A percentile compares a stretch with the other conserved stretches of the same genome.
Evolutionary conservation across 768 basidiomycete genomes (phyloP).

Genomic region (Termitomyces sp.): DNA sequence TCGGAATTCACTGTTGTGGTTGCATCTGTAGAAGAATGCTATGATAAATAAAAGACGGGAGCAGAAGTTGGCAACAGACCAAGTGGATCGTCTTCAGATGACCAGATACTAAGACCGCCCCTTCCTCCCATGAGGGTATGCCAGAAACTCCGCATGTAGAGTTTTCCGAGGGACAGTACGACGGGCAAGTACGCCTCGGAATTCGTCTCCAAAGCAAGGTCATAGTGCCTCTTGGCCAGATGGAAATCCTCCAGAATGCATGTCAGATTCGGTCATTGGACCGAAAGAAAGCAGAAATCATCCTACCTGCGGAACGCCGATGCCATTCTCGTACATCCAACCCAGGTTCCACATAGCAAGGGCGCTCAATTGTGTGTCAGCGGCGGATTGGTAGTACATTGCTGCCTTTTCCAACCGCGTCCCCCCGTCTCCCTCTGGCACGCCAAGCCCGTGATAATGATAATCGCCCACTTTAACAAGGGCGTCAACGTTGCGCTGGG

Average conservation of each 20-base stretch:
- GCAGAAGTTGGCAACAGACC: conserved; percentile 17
- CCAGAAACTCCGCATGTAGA: conserved; percentile 83
- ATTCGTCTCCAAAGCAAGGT: conserved; percentile 83
- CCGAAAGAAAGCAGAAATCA: neutral
- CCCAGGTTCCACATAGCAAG: conserved; percentile 98
- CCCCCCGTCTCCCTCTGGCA: conserved; percentile 58
- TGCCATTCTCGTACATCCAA: conserved; percentile 98
- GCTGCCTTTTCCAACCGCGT: conserved; percentile 84
- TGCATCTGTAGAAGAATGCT: conserved; percentile 3
- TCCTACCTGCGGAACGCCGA: conserved; percentile 82
- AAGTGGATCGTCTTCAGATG: conserved; percentile 44
- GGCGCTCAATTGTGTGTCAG: conserved; percentile 87
- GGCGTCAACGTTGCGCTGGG: conserved; percentile 92
- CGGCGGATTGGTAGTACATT: conserved; percentile 90
- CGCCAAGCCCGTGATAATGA: conserved; percentile 87
- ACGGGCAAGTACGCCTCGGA: conserved; percentile 88
- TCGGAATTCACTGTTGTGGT: conserved; percentile 20
- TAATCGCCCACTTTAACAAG: conserved; percentile 98
- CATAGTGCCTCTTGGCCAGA: conserved; percentile 94
- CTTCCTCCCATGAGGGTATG: conserved; percentile 69
- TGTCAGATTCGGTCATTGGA: neutral
- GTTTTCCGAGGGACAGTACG: conserved; percentile 69
- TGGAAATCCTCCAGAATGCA: conserved; percentile 71
- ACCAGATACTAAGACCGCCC: conserved; percentile 66
- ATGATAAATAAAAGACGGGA: neutral